A percentile compares a stretch with the other conserved stretches of the same genome.
phyloP scores from a whole-genome alignment of 768 basidiomycete genomes.

The Termitomyces titanicus region DNA sequence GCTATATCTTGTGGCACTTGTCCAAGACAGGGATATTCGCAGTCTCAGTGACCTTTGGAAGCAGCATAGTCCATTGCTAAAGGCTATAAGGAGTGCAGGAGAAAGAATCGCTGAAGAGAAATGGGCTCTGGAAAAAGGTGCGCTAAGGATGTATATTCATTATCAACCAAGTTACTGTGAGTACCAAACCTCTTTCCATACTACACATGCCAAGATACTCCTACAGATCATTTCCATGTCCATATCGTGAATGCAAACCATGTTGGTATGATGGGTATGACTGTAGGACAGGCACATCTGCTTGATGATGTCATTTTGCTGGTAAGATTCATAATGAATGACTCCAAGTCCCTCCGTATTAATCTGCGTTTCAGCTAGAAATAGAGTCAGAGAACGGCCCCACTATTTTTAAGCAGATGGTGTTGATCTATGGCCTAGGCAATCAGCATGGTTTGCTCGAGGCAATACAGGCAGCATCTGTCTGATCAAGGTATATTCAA shows the following conservation, averaged over 20 bases:
- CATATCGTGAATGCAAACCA: slow-evolving; percentile 84
- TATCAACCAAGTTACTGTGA: slow-evolving; percentile 52
- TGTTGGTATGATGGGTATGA: slow-evolving; percentile 61
- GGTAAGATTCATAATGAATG: slow-evolving; percentile 33
- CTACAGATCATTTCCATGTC: slow-evolving; percentile 89
- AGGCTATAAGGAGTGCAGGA: slow-evolving; percentile 57
- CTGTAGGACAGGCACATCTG: slow-evolving; percentile 88
- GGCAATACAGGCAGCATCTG: slow-evolving; percentile 37
- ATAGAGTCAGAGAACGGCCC: slow-evolving; percentile 53
- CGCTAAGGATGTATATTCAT: slow-evolving; percentile 81
- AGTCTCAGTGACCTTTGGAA: slow-evolving; percentile 74
- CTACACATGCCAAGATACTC: background rate
- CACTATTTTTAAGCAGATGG: slow-evolving; percentile 64
- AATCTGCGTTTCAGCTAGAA: slow-evolving; percentile 32
- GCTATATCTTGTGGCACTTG: slow-evolving; percentile 84
- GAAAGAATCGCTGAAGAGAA: slow-evolving; percentile 47
- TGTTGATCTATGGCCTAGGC: slow-evolving; percentile 79
- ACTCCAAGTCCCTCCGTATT: background rate
- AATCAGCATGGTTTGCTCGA: slow-evolving; percentile 72
- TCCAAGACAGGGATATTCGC: slow-evolving; percentile 54
- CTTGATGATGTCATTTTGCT: slow-evolving; percentile 89
- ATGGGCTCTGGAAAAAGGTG: slow-evolving; percentile 63
- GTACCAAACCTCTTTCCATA: background rate
- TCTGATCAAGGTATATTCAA: background rate
- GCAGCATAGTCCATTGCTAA: slow-evolving; percentile 63